Conservation (phyloP, 108 stramenopile genomes). For the Asterionellopsis glacialis region DNA sequence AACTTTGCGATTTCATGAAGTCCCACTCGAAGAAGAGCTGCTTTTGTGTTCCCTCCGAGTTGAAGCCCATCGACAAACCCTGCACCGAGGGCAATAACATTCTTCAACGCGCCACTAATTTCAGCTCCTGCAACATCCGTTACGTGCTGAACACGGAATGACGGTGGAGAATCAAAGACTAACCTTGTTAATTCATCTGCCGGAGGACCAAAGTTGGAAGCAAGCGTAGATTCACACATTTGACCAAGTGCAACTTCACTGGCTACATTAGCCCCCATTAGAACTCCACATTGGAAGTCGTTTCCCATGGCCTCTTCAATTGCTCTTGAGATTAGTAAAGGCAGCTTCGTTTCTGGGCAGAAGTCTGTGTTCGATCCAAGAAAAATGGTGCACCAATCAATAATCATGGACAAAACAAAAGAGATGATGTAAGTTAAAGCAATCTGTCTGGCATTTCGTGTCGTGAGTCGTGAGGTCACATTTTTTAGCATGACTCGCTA, state of each 20-base stretch:
- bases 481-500: no score
- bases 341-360: constrained; percentile 46
- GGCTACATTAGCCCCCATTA: constrained; percentile 99
- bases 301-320: constrained; percentile 78
- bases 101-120: constrained; percentile 94
- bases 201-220: constrained; percentile 68
- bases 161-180: constrained; percentile 70
- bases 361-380: constrained; percentile 43
- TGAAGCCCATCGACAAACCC: constrained; percentile 93
- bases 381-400: neutral
- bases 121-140: constrained; percentile 87
- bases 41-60: constrained; percentile 92
- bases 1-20: constrained; percentile 88
- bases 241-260: constrained; percentile 89
- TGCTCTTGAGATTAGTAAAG: constrained; percentile 67
- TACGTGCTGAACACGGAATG: constrained; percentile 85
- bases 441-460: no score
- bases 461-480: no score
- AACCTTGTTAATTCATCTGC: constrained; percentile 70
- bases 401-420: no score
- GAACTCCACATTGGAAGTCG: constrained; percentile 74
- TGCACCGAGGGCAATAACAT: constrained; percentile 93
- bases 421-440: no score
- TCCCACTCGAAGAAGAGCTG: constrained; percentile 92
- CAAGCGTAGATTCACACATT: constrained; percentile 95